Evolutionary conservation across 139 green algal genomes (phyloP), one percentile per base, ranked within the genome.

Genomic region (Yamagishiella unicocca): DNA sequence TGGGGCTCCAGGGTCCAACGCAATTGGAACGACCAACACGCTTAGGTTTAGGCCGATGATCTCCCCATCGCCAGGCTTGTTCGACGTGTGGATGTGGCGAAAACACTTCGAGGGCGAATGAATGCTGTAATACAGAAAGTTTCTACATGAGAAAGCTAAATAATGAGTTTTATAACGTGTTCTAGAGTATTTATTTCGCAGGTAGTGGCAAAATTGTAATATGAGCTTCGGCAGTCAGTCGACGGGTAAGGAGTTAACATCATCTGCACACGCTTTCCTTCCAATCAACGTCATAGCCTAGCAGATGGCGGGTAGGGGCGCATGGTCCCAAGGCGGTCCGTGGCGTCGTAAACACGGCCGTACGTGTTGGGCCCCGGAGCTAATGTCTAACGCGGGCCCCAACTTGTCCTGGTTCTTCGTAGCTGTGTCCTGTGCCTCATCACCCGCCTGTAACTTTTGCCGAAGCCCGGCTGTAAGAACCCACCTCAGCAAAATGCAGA

Each of bases 401-500:
- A n/a, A n/a, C n/a, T n/a, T n/a, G n/a, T n/a, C n/a, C n/a, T n/a
- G n/a, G n/a, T n/a, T n/a, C n/a, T n/a, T n/a, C n/a, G n/a, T n/a
- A n/a, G 50, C 50, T 17, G 50, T 58, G 17, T 17, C 17, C 12
- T 12, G 50, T 58, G 17, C 50, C 12, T 58, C 50, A 12, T 58
- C n/a, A 33, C 17, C 58, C 17, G n/a, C 21, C 58, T 29, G 17
- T 29, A 6, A 68, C 6, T n/a, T 25, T 35, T 58, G 70, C 70
- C 70, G 70, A 78, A 58, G 2, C 70, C 70, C 70, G 70, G 70
- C 38, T 22, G 33, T 1, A 17, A 14, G 37, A 24, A 4, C 27
- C 25, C 54, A 22, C 42, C 27, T 74, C 35, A 81, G 50, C 10
- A 89, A 68, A 53, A 92, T 94, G 91, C 89, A 92, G 87, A 82